Evolutionary conservation across 257 asterid genomes (phyloP).

Genomic region (Solanum corneliomulleri): DNA sequence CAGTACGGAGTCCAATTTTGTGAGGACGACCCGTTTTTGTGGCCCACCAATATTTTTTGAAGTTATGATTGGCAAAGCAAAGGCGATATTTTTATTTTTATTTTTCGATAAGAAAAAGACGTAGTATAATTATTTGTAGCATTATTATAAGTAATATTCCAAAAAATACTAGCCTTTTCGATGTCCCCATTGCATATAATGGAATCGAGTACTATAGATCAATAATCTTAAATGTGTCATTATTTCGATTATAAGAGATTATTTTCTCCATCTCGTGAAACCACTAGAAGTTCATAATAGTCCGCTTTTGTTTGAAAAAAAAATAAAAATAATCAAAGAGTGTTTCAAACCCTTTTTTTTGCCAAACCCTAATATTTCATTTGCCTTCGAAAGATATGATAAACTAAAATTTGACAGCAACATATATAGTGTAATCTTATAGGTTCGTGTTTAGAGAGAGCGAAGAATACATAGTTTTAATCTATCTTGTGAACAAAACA

Average conservation of each 20-base stretch:
- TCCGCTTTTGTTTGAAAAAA: background rate
- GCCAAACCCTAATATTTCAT: background rate
- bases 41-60: background rate
- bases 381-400: background rate
- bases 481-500: background rate
- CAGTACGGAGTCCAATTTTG: background rate
- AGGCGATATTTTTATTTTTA: background rate
- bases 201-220: background rate
- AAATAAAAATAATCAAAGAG: no score
- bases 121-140: background rate
- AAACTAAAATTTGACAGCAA: background rate
- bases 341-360: background rate
- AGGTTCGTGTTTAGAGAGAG: background rate
- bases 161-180: background rate
- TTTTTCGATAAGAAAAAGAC: background rate
- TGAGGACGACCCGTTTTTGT: background rate
- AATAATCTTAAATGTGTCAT: background rate
- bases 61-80: background rate
- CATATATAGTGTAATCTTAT: no score
- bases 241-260: background rate
- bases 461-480: background rate
- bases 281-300: background rate
- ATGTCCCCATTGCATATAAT: background rate
- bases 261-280: background rate
- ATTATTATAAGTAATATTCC: background rate